Percentiles rank a stretch among this genome's conserved stretches.
phyloP scores from a whole-genome alignment of 768 basidiomycete species.

The Pholiota microspora region DNA sequence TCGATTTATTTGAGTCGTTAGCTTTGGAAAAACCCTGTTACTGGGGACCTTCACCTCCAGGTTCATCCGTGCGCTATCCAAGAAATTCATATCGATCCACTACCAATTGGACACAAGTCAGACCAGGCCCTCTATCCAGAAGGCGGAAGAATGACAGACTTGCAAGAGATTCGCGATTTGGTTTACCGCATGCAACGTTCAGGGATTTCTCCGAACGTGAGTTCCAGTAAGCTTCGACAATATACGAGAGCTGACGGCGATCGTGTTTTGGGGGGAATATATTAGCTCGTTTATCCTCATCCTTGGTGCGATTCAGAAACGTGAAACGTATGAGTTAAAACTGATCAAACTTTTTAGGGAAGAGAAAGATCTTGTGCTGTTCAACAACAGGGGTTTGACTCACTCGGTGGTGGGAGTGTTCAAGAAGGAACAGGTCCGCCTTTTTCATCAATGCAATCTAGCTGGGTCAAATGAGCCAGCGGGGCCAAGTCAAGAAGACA shows the following conservation, averaged over 20 bases:
- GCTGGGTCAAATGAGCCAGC: conserved; percentile 69
- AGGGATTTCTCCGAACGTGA: conserved; percentile 75
- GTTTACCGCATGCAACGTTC: conserved; percentile 87
- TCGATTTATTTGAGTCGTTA: conserved; percentile 24
- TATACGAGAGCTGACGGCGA: too few relatives aligned
- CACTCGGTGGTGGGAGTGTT: conserved; percentile 80
- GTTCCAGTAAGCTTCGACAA: too few relatives aligned
- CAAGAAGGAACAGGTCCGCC: conserved; percentile 57
- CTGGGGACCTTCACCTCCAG: conserved; percentile 78
- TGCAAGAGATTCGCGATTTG: conserved; percentile 65
- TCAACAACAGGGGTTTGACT: conserved; percentile 81
- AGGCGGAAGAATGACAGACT: conserved; percentile 70
- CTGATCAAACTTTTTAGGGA: conserved; percentile 21
- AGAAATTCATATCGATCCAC: conserved; percentile 65
- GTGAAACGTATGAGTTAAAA: background rate
- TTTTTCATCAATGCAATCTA: conserved; percentile 83
- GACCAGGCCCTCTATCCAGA: conserved; percentile 77
- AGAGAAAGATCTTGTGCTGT: conserved; percentile 70
- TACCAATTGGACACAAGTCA: conserved; percentile 55
- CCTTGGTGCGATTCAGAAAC: conserved; percentile 53
- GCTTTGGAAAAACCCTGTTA: conserved; percentile 91
- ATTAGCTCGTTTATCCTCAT: conserved; percentile 78
- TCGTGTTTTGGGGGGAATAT: background rate
- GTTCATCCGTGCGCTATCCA: conserved; percentile 81
- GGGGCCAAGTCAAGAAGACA: conserved; percentile 23